phyloP scores from a whole-genome alignment of 768 basidiomycete genomes.

The Vararia minispora region DNA sequence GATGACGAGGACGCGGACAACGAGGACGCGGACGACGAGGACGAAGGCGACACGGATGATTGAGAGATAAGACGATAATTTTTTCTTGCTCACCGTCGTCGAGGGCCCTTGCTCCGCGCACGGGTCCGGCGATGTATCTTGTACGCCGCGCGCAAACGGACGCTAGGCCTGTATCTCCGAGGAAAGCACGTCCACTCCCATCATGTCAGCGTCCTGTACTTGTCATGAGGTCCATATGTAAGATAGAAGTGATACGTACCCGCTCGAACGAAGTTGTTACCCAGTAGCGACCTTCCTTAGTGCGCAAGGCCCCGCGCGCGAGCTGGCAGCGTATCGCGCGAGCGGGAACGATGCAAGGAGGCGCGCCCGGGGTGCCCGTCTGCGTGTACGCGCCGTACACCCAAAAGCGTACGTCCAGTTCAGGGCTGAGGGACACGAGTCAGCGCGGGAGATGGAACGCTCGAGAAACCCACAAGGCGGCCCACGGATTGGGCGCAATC shows the following conservation, averaged over 20 bases:
- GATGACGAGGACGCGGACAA: too few relatives aligned
- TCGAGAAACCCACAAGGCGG: not conserved
- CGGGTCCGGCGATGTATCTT: too few relatives aligned
- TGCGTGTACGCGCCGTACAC: not conserved
- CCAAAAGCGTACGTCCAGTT: not conserved
- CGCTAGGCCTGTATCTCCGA: too few relatives aligned
- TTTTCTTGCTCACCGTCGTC: too few relatives aligned
- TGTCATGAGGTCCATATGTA: too few relatives aligned
- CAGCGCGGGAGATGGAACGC: not conserved
- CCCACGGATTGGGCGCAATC: not conserved
- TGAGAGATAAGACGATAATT: too few relatives aligned
- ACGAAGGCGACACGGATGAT: too few relatives aligned
- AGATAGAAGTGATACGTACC: not conserved
- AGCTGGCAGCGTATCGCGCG: not conserved
- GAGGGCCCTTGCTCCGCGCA: too few relatives aligned
- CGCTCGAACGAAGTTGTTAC: not conserved
- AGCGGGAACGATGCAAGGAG: not conserved
- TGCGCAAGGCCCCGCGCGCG: not conserved
- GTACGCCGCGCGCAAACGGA: too few relatives aligned
- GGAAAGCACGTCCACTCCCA: too few relatives aligned
- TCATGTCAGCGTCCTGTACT: too few relatives aligned
- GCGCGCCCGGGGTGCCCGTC: not conserved
- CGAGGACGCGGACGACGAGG: too few relatives aligned
- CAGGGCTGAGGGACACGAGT: not conserved
- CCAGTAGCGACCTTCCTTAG: not conserved